Evolutionary conservation across 2,329 filamentous ascomycete species (phyloP).

Genomic region (Fusarium secorum): DNA sequence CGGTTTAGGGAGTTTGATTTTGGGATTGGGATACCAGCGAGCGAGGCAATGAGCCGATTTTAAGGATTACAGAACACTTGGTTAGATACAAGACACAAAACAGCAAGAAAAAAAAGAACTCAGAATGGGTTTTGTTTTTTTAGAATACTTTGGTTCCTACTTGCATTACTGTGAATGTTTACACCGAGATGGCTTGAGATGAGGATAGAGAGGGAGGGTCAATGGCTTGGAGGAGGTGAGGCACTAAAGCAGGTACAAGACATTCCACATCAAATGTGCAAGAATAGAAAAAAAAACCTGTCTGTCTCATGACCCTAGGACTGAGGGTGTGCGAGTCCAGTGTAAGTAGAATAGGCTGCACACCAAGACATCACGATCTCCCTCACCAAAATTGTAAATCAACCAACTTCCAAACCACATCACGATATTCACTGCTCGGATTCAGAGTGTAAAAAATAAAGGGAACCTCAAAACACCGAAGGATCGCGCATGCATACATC

Average conservation of each 20-base stretch:
- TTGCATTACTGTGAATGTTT: neutral
- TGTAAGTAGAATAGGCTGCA: neutral
- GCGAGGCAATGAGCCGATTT: conserved; percentile 11
- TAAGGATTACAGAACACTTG: conserved; percentile 29
- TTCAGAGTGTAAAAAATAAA: conserved; percentile 27
- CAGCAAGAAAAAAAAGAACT: conserved; percentile 25
- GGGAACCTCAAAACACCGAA: neutral
- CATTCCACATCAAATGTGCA: neutral
- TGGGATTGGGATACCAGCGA: conserved; percentile 25
- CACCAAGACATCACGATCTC: neutral
- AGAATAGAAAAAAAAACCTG: conserved; percentile 1
- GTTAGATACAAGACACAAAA: conserved; percentile 33
- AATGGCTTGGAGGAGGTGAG: neutral
- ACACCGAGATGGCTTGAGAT: neutral
- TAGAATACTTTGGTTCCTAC: neutral
- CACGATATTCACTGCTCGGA: neutral
- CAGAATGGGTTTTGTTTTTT: conserved; percentile 25
- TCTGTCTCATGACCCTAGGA: conserved; percentile 25
- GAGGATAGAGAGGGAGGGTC: neutral
- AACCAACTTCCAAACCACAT: neutral
- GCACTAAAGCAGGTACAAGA: conserved; percentile 31
- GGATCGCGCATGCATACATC: conserved; percentile 9
- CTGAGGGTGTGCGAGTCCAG: neutral
- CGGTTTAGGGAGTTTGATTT: conserved; percentile 1
- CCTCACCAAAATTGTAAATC: neutral